Percentiles rank a stretch among this genome's conserved stretches.
phyloP scores from a whole-genome alignment of 1,139 yeast genomes.

The Geotrichum carabidarum region DNA sequence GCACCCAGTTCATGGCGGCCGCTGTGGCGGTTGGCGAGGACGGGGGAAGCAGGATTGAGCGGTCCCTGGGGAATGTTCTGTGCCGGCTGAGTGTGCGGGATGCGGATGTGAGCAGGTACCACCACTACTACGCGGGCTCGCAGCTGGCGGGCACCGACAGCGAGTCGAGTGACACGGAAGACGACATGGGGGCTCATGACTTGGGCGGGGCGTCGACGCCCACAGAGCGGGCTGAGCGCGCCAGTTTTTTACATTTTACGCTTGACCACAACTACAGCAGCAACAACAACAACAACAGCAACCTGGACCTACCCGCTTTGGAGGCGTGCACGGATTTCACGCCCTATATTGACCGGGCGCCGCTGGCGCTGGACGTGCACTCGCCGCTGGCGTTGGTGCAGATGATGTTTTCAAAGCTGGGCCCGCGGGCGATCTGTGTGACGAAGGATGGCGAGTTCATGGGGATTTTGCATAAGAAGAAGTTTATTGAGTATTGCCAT shows the following conservation, averaged over 20 bases:
- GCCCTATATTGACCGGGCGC: constrained; percentile 45
- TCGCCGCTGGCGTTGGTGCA: constrained; percentile 53
- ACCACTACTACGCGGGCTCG: constrained; percentile 23
- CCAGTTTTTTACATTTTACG: background rate
- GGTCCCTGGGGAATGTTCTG: constrained; percentile 7
- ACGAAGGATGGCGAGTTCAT: constrained; percentile 48
- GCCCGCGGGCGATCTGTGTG: constrained; percentile 50
- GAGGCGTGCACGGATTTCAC: constrained; percentile 41
- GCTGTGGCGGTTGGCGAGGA: background rate
- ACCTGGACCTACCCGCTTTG: constrained; percentile 3
- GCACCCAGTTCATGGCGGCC: constrained; percentile 25
- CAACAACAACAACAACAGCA: background rate
- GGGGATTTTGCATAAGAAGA: constrained; percentile 55
- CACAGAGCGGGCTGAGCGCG: background rate
- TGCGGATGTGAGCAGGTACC: constrained; percentile 23
- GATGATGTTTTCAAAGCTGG: constrained; percentile 51
- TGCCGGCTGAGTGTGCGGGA: constrained; percentile 26
- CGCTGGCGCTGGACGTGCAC: constrained; percentile 48
- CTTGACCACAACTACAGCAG: background rate
- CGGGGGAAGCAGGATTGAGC: background rate
- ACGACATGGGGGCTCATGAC: constrained; percentile 6
- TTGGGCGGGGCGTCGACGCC: background rate
- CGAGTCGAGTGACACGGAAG: background rate
- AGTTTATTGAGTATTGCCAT: constrained; percentile 45
- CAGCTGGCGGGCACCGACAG: background rate